phyloP scores from a whole-genome alignment of 2,329 filamentous ascomycete species.

The Fusarium sp. region DNA sequence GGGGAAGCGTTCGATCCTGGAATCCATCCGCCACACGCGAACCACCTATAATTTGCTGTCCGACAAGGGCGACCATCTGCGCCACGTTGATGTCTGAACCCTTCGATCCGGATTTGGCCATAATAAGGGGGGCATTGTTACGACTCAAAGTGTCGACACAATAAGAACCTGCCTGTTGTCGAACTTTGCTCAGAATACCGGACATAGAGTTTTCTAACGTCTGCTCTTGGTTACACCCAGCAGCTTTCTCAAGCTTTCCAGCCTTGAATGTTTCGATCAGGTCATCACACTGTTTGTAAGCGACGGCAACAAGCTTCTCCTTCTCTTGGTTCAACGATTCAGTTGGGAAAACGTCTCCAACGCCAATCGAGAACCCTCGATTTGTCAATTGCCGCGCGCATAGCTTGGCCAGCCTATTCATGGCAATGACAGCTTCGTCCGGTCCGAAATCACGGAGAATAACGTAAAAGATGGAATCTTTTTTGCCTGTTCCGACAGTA shows the following conservation, averaged over 20 bases:
- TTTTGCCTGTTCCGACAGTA: constrained; percentile 96
- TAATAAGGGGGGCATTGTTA: constrained; percentile 93
- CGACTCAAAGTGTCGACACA: constrained; percentile 91
- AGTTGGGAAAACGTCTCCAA: constrained; percentile 92
- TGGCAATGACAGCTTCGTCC: constrained; percentile 86
- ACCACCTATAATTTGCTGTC: constrained; percentile 96
- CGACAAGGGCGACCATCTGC: constrained; percentile 97
- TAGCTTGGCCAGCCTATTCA: constrained; percentile 93
- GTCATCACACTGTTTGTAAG: constrained; percentile 85
- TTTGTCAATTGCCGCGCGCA: constrained; percentile 91
- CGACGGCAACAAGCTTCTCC: constrained; percentile 78
- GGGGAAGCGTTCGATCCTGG: constrained; percentile 92
- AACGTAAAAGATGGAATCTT: constrained; percentile 97
- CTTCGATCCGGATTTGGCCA: constrained; percentile 98
- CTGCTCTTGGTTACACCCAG: constrained; percentile 91
- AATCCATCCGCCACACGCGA: constrained; percentile 95
- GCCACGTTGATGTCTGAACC: constrained; percentile 98
- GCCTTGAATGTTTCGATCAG: constrained; percentile 84
- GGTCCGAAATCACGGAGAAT: constrained; percentile 95
- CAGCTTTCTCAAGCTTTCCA: constrained; percentile 85
- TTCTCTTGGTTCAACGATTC: constrained; percentile 78
- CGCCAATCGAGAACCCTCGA: constrained; percentile 94
- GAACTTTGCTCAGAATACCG: constrained; percentile 90
- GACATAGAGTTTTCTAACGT: constrained; percentile 93
- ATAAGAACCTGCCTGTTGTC: constrained; percentile 89